phyloP scores from a whole-genome alignment of 2,329 filamentous ascomycete genomes.

The Pseudohalonectria lignicola region DNA sequence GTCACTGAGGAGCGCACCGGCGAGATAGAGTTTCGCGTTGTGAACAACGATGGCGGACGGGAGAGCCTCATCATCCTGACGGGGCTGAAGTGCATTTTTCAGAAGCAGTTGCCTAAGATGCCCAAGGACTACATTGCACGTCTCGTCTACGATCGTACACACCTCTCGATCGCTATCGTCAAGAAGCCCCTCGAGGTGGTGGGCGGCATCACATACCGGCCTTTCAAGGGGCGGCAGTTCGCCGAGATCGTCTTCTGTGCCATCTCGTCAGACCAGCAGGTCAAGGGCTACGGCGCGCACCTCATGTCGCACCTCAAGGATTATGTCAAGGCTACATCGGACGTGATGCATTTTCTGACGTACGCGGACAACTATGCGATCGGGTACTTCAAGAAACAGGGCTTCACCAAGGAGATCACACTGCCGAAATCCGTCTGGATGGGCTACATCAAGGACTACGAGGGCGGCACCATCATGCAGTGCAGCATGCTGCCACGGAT shows the following conservation, averaged over 20 bases:
- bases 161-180: constrained; percentile 92
- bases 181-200: constrained; percentile 95
- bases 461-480: constrained; percentile 98
- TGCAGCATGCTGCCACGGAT: constrained; percentile 94
- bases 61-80: constrained; percentile 92
- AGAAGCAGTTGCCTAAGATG: constrained; percentile 98
- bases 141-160: constrained; percentile 92
- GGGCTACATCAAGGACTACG: constrained; percentile 99
- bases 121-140: constrained; percentile 98
- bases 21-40: constrained; percentile 93
- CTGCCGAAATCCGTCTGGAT: constrained; percentile 88
- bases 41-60: constrained; percentile 86
- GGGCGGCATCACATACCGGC: constrained; percentile 91
- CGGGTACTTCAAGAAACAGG: constrained; percentile 98
- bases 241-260: constrained; percentile 99
- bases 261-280: constrained; percentile 94
- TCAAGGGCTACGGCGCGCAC: constrained; percentile 96
- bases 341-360: constrained; percentile 97
- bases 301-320: constrained; percentile 97
- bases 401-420: constrained; percentile 97
- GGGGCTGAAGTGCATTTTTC: constrained; percentile 93
- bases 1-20: constrained; percentile 89
- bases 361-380: constrained; percentile 99
- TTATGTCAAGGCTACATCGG: constrained; percentile 92
- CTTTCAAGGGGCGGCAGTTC: constrained; percentile 84